Evolutionary conservation across 805 yeast genomes (phyloP).

Genomic region (Candida morakotiae): DNA sequence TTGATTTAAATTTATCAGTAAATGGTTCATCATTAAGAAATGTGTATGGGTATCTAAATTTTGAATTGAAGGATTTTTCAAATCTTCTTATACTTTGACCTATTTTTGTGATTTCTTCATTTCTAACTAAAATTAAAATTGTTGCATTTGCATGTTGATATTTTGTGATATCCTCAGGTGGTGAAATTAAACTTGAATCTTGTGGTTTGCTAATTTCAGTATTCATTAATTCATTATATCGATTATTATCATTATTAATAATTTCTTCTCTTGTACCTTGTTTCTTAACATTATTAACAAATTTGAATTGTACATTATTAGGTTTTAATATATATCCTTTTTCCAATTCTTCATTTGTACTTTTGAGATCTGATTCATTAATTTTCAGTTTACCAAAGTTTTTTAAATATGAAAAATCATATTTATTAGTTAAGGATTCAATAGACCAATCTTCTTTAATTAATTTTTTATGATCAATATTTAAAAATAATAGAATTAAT

Average conservation of each 20-base stretch:
- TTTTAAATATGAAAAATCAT: slow-evolving; percentile 6
- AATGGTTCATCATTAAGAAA: slow-evolving; percentile 72
- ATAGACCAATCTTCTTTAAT: slow-evolving; percentile 7
- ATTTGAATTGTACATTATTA: slow-evolving; percentile 30
- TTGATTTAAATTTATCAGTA: slow-evolving; percentile 48
- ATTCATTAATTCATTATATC: slow-evolving; percentile 33
- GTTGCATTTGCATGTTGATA: slow-evolving; percentile 68
- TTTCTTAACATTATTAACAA: slow-evolving; percentile 22
- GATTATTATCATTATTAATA: slow-evolving; percentile 32
- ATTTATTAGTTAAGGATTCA: slow-evolving; percentile 2
- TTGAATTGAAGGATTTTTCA: slow-evolving; percentile 61
- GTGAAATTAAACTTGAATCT: slow-evolving; percentile 15
- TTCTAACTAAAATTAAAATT: slow-evolving; percentile 66
- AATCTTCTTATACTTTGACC: slow-evolving; percentile 53
- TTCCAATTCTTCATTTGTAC: slow-evolving; percentile 4
- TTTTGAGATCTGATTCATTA: background rate
- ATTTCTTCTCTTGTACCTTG: slow-evolving; percentile 28
- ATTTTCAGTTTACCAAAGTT: background rate
- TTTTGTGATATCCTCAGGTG: slow-evolving; percentile 17
- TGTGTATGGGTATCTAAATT: slow-evolving; percentile 77
- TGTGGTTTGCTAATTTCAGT: slow-evolving; percentile 46
- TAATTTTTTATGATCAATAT: slow-evolving; percentile 1
- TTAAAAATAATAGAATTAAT: background rate
- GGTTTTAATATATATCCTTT: slow-evolving; percentile 18
- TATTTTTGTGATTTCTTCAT: slow-evolving; percentile 51